Evolutionary conservation across 1,284 basidiomycete species (phyloP).

Genomic region (Coniophora puteana): DNA sequence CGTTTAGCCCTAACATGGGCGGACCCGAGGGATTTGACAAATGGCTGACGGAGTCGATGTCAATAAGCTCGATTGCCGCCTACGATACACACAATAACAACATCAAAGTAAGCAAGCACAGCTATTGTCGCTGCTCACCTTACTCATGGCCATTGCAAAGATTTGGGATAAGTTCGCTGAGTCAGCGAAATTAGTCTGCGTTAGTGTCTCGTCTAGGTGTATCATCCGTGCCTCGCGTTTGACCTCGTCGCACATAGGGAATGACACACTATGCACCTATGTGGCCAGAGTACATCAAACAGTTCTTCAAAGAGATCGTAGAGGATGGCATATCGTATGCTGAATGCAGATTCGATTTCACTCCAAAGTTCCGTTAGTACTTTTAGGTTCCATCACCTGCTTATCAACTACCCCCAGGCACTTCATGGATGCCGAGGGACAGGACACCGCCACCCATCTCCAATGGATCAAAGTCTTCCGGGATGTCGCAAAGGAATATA

Average conservation of each 20-base stretch:
- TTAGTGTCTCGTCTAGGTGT: slow-evolving; percentile 24
- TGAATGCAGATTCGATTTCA: slow-evolving; percentile 72
- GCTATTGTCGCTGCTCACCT: neutral
- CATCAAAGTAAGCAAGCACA: slow-evolving; percentile 41
- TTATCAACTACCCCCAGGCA: slow-evolving; percentile 22
- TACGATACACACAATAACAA: slow-evolving; percentile 69
- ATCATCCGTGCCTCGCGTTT: slow-evolving; percentile 1
- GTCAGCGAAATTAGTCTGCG: slow-evolving; percentile 46
- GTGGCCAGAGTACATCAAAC: slow-evolving; percentile 28
- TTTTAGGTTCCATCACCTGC: slow-evolving; percentile 1
- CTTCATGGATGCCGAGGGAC: slow-evolving; percentile 56
- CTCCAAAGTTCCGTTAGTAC: slow-evolving; percentile 41
- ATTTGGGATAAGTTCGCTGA: slow-evolving; percentile 69
- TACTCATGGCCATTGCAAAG: slow-evolving; percentile 28
- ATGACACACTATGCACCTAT: slow-evolving; percentile 24
- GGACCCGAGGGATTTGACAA: slow-evolving; percentile 63
- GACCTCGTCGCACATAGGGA: slow-evolving; percentile 9
- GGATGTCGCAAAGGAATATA: slow-evolving; percentile 50
- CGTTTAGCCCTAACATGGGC: slow-evolving; percentile 47
- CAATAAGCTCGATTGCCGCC: slow-evolving; percentile 64
- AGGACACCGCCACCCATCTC: slow-evolving; percentile 53
- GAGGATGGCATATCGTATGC: slow-evolving; percentile 73
- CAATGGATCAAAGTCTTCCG: slow-evolving; percentile 61
- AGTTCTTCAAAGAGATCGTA: slow-evolving; percentile 60
- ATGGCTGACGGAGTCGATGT: slow-evolving; percentile 57